Conservation (phyloP, 2,329 filamentous ascomycete species). For the Neospermospora avenae region DNA sequence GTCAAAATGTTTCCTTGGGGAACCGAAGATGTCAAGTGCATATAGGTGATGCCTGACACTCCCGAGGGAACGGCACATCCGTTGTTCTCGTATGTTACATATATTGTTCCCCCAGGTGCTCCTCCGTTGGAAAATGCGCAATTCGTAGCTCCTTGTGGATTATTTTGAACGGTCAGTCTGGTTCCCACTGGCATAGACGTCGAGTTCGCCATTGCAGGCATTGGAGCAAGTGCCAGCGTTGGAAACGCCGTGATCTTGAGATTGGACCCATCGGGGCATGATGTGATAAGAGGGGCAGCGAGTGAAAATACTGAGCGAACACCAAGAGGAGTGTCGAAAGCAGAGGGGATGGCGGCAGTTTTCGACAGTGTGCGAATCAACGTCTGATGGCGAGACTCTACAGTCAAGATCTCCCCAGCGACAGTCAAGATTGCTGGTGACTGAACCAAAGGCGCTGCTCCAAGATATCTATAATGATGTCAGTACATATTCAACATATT, state of each 20-base stretch:
- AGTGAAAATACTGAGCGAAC: not conserved
- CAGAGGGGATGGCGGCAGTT: not conserved
- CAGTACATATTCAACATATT: not conserved
- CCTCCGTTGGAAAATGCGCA: conserved; percentile 3
- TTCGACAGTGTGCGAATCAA: not conserved
- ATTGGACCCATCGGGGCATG: not conserved
- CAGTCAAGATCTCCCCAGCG: not conserved
- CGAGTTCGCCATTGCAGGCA: not conserved
- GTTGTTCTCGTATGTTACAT: not conserved
- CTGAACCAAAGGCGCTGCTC: not conserved
- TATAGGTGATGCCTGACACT: not conserved
- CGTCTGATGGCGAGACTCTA: not conserved
- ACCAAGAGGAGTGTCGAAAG: not conserved
- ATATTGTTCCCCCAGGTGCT: not conserved
- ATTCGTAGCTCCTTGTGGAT: not conserved
- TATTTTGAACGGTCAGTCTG: not conserved
- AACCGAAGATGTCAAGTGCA: not conserved
- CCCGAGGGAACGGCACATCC: not conserved
- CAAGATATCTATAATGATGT: not conserved
- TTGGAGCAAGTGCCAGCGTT: not conserved
- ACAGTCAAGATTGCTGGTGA: not conserved
- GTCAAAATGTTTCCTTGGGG: conserved; percentile 1
- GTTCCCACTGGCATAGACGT: conserved; percentile 1
- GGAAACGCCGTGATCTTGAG: not conserved
- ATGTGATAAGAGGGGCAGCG: not conserved